Conservation (phyloP, 306 rosid species). For the Citrullus amarus region DNA sequence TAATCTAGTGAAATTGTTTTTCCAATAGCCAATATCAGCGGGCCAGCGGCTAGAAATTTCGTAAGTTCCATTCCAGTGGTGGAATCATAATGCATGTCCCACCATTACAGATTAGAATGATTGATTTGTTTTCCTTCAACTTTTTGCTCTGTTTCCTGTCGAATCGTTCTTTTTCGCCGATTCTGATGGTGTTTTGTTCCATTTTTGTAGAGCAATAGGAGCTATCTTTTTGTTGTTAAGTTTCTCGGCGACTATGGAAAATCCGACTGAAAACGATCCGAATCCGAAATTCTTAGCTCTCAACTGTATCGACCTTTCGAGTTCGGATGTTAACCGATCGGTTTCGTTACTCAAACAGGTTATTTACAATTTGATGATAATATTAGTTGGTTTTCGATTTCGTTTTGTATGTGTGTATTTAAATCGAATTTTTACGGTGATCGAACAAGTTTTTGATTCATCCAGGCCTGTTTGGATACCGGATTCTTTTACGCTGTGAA, state of each 20-base stretch:
- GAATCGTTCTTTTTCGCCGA: neutral
- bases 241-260: constrained; percentile 27
- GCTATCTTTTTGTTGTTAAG: neutral
- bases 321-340: constrained; percentile 42
- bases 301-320: constrained; percentile 63
- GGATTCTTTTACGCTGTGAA: constrained; percentile 90
- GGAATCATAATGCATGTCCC: neutral
- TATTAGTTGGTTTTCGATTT: neutral
- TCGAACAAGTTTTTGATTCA: neutral
- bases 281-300: constrained; percentile 31
- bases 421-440: neutral
- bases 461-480: constrained; percentile 81
- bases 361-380: neutral
- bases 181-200: neutral
- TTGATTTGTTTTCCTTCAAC: neutral
- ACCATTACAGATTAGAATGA: neutral
- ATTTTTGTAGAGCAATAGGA: neutral
- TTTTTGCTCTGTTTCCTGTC: neutral
- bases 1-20: neutral
- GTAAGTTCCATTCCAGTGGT: neutral
- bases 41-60: neutral
- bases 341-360: constrained; percentile 75
- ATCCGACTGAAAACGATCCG: constrained; percentile 13
- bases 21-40: neutral
- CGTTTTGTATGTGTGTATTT: neutral